These are phyloP conservation scores for Tylopilus sp. DNA, from an alignment of 1,284 basidiomycete genomes.

Conservation along the genomic window DNA sequence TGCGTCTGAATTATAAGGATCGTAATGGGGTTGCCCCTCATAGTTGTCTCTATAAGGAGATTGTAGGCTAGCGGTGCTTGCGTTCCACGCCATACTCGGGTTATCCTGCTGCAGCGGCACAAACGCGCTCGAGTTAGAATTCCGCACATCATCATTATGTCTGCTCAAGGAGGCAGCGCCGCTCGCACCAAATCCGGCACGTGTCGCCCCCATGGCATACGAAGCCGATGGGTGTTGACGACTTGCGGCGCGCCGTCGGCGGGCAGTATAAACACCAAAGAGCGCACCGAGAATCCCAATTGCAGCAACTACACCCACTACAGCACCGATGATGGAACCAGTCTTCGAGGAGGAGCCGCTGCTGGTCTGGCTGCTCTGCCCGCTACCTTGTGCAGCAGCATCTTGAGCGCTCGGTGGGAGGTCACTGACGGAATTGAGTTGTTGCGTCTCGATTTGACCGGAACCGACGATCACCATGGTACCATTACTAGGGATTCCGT, in stretches of 20 bases:
- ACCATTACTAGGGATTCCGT: constrained; percentile 79
- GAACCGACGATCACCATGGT: constrained; percentile 74
- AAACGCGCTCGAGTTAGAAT: constrained; percentile 70
- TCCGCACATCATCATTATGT: constrained; percentile 30
- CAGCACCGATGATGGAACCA: constrained; percentile 60
- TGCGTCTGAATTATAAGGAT: constrained; percentile 41
- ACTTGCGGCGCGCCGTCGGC: constrained; percentile 54
- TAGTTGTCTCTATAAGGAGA: constrained; percentile 59
- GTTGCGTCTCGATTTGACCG: constrained; percentile 70
- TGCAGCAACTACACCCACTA: constrained; percentile 61
- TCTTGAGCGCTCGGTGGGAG: constrained; percentile 59
- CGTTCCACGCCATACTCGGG: constrained; percentile 62
- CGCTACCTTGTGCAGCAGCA: constrained; percentile 30
- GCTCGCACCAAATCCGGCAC: constrained; percentile 39
- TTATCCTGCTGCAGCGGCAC: constrained; percentile 68
- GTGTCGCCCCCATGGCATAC: constrained; percentile 51
- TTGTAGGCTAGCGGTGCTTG: constrained; percentile 55
- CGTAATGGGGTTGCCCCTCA: constrained; percentile 37
- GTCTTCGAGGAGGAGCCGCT: constrained; percentile 44
- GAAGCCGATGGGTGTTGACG: constrained; percentile 45
- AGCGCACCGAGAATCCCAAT: constrained; percentile 61
- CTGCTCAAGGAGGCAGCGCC: constrained; percentile 38
- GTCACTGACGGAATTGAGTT: constrained; percentile 60
- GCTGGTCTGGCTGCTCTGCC: constrained; percentile 16
- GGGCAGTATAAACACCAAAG: constrained; percentile 58